phyloP scores from a whole-genome alignment of 805 yeast genomes.

The Kluyveromyces wickerhamii region DNA sequence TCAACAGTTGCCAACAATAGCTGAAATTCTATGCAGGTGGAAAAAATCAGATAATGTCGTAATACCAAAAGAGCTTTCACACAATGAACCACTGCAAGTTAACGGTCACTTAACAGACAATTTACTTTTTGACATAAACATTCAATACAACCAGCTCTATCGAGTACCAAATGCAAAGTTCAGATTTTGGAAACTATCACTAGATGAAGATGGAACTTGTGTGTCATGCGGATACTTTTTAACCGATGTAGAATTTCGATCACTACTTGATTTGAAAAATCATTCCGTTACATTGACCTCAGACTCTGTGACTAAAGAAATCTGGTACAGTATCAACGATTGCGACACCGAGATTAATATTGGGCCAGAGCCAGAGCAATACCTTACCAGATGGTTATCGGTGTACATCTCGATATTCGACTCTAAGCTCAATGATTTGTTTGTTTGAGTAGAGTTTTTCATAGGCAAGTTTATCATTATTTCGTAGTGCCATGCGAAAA shows the following conservation, averaged over 20 bases:
- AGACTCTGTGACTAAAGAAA: conserved; percentile 6
- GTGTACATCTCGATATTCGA: conserved; percentile 12
- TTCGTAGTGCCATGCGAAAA: no score
- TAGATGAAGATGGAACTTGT: conserved; percentile 6
- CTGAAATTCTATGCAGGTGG: not conserved
- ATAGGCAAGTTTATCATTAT: not conserved
- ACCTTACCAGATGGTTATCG: conserved; percentile 22
- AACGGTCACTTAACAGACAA: no score
- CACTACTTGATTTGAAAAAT: not conserved
- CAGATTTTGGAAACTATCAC: conserved; percentile 12
- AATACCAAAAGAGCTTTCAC: not conserved
- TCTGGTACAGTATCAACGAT: conserved; percentile 23
- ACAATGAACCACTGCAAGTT: no score
- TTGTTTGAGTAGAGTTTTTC: no score
- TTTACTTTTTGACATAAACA: not conserved
- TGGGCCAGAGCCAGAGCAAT: conserved; percentile 12
- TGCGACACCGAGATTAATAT: conserved; percentile 25
- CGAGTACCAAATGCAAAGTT: conserved; percentile 20
- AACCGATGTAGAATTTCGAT: not conserved
- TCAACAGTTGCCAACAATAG: not conserved
- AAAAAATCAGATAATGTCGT: not conserved
- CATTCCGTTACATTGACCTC: not conserved
- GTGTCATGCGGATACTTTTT: no score
- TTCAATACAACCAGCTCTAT: conserved; percentile 13
- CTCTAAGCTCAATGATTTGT: conserved; percentile 3